Percentiles rank a stretch among this genome's conserved stretches.
Conservation (phyloP, 179 eudicot species). For the Spinacia oleracea region DNA sequence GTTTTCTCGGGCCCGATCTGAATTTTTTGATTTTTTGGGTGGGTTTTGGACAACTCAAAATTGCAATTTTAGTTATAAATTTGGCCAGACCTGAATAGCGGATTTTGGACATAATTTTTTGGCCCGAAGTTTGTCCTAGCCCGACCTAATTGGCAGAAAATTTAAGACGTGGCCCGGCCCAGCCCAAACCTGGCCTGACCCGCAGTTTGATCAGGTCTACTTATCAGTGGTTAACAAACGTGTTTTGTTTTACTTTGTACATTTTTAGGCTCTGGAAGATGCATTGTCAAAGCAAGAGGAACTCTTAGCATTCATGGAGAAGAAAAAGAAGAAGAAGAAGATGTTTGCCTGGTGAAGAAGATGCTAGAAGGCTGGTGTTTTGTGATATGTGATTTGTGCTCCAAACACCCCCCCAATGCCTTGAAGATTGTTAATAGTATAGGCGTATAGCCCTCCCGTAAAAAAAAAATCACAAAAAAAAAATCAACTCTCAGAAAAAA, state of each 20-base stretch:
- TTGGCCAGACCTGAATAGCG: too few relatives aligned
- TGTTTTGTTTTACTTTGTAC: neutral
- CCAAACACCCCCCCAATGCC: neutral
- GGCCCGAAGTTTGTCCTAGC: too few relatives aligned
- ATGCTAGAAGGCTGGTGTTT: slow-evolving; percentile 12
- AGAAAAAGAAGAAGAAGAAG: slow-evolving; percentile 89
- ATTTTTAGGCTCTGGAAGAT: slow-evolving; percentile 73
- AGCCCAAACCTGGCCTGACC: too few relatives aligned
- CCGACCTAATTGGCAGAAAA: too few relatives aligned
- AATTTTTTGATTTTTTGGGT: too few relatives aligned
- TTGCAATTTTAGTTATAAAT: too few relatives aligned
- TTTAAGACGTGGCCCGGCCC: too few relatives aligned
- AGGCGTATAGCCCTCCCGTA: neutral
- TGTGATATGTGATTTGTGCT: slow-evolving; percentile 9
- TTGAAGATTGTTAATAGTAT: slow-evolving; percentile 10
- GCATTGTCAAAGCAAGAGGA: slow-evolving; percentile 66
- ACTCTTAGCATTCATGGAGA: slow-evolving; percentile 78
- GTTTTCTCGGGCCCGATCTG: too few relatives aligned
- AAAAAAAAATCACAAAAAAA: too few relatives aligned
- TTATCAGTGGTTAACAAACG: neutral
- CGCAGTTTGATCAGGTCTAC: too few relatives aligned
- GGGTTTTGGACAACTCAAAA: too few relatives aligned
- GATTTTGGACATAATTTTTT: too few relatives aligned
- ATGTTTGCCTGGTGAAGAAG: slow-evolving; percentile 32
- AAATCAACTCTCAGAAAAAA: slow-evolving; percentile 14